These are phyloP conservation scores for Chiua virens DNA, from an alignment of 768 basidiomycete genomes.

Conservation along the genomic window DNA sequence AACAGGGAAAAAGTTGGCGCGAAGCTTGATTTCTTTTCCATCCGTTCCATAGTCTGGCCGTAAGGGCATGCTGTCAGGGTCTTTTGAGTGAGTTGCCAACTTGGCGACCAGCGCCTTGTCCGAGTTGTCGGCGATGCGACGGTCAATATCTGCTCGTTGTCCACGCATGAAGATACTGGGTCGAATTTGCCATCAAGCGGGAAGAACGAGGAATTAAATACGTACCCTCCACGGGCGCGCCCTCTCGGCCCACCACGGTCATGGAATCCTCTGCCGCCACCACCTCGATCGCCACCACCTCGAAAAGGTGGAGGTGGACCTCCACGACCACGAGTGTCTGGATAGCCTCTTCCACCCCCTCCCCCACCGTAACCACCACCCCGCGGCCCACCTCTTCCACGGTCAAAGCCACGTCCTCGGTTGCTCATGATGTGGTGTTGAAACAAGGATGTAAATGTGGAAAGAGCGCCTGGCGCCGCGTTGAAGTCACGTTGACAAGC, in stretches of 20 bases:
- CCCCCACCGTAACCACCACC: slow-evolving; percentile 30
- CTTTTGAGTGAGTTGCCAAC: slow-evolving; percentile 27
- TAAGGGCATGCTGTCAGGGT: slow-evolving; percentile 38
- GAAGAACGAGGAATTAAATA: not conserved
- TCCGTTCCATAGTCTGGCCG: slow-evolving; percentile 48
- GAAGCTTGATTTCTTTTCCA: slow-evolving; percentile 46
- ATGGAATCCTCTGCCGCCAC: slow-evolving; percentile 32
- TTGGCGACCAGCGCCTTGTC: slow-evolving; percentile 44
- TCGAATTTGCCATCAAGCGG: no score
- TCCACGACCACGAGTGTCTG: slow-evolving; percentile 27
- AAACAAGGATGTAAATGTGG: not conserved
- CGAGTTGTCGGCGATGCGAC: slow-evolving; percentile 46
- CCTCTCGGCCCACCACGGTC: slow-evolving; percentile 29
- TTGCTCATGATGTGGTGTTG: slow-evolving; percentile 29
- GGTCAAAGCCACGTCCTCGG: slow-evolving; percentile 41
- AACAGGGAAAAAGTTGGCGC: slow-evolving; percentile 55
- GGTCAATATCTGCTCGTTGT: slow-evolving; percentile 47
- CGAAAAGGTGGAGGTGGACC: slow-evolving; percentile 24
- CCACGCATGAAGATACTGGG: slow-evolving; percentile 42
- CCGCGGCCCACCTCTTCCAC: slow-evolving; percentile 28
- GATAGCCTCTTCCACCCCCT: slow-evolving; percentile 35
- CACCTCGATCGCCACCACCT: slow-evolving; percentile 30
- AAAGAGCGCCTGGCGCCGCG: not conserved
- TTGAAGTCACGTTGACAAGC: slow-evolving; percentile 17
- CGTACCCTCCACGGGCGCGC: slow-evolving; percentile 42